phyloP scores from a whole-genome alignment of 148 eudicot species.

The Mesembryanthemum crystallinum region DNA sequence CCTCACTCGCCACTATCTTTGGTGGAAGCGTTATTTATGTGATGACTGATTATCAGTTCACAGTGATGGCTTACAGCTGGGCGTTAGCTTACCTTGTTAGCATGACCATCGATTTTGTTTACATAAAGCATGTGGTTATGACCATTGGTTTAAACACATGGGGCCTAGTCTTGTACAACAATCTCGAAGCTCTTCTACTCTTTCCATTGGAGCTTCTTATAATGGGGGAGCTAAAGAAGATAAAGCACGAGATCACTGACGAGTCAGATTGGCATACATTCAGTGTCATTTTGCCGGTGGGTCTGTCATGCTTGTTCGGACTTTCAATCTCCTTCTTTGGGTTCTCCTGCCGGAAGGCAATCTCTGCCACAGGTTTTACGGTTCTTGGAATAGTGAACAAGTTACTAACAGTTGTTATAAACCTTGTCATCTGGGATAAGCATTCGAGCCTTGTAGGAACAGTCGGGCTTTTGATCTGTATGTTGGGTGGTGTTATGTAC shows the following conservation, averaged over 20 bases:
- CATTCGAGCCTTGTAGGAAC: conserved; percentile 88
- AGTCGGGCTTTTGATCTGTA: conserved; percentile 83
- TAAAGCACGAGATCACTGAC: conserved; percentile 70
- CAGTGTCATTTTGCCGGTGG: conserved; percentile 76
- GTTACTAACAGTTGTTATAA: conserved; percentile 81
- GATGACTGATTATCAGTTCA: conserved; percentile 87
- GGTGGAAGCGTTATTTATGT: conserved; percentile 91
- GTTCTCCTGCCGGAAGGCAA: conserved; percentile 89
- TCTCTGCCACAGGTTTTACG: conserved; percentile 94
- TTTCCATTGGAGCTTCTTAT: conserved; percentile 84
- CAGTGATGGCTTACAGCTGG: conserved; percentile 85
- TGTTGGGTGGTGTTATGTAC: conserved; percentile 86
- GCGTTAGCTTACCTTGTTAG: conserved; percentile 90
- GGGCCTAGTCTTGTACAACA: conserved; percentile 97
- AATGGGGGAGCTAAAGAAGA: conserved; percentile 97
- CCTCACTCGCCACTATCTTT: conserved; percentile 78
- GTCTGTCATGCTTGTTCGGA: conserved; percentile 87
- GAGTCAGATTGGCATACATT: conserved; percentile 85
- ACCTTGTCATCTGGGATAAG: conserved; percentile 84
- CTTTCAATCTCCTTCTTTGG: conserved; percentile 94
- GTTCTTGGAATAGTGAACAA: conserved; percentile 96
- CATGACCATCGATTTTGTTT: conserved; percentile 95
- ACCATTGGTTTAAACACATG: conserved; percentile 92
- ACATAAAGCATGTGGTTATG: conserved; percentile 97
- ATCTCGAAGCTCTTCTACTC: conserved; percentile 86